phyloP scores from a whole-genome alignment of 148 eudicot genomes.

The Drosera capensis region DNA sequence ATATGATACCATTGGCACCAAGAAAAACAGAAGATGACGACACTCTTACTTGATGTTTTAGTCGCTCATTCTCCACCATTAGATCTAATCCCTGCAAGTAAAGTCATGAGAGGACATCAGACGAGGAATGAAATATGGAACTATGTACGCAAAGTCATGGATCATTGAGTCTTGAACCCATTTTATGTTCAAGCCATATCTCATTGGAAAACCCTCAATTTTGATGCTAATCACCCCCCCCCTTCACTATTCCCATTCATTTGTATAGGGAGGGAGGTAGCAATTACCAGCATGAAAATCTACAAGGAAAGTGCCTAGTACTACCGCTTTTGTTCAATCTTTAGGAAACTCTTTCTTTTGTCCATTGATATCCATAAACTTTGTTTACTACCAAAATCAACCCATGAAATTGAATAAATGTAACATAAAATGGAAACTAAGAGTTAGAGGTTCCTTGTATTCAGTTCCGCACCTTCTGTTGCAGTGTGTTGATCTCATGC shows the following conservation, averaged over 20 bases:
- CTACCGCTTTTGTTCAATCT: no score
- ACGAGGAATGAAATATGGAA: not conserved
- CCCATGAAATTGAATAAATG: not conserved
- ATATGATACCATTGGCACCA: not conserved
- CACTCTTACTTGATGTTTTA: conserved; percentile 51
- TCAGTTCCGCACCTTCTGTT: conserved; percentile 48
- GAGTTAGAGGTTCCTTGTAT: not conserved
- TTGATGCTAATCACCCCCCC: no score
- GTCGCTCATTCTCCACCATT: conserved; percentile 58
- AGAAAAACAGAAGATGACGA: not conserved
- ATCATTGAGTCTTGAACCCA: not conserved
- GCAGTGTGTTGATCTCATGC: conserved; percentile 54
- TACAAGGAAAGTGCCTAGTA: no score
- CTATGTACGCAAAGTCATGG: no score
- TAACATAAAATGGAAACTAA: not conserved
- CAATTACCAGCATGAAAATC: no score
- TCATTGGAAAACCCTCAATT: no score
- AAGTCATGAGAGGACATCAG: conserved; percentile 1
- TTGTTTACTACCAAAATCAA: not conserved
- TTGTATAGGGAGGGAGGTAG: no score
- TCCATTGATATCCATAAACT: no score
- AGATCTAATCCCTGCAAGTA: conserved; percentile 43
- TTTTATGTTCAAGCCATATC: not conserved
- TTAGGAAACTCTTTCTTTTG: no score
- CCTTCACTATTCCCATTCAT: no score